These are phyloP conservation scores for Neonectria magnoliae DNA, from an alignment of 2,329 filamentous ascomycete species.

Conservation along the genomic window DNA sequence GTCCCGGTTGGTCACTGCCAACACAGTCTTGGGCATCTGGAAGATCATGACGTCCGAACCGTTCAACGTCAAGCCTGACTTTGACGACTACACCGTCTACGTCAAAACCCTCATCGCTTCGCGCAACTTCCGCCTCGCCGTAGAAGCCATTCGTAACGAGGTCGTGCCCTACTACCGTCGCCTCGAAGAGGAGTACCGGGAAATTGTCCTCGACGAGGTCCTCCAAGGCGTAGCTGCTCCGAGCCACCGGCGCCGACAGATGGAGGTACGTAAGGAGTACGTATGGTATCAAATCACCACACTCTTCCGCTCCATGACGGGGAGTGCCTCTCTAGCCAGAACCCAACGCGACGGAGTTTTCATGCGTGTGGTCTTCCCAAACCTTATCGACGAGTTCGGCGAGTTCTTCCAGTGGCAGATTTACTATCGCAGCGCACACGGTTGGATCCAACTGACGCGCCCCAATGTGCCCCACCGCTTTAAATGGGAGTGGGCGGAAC, in stretches of 20 bases:
- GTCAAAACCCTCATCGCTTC: constrained; percentile 52
- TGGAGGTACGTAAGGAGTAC: constrained; percentile 47
- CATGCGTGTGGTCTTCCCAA: constrained; percentile 39
- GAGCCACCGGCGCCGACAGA: constrained; percentile 41
- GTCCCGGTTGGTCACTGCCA: constrained; percentile 48
- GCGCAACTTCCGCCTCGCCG: constrained; percentile 43
- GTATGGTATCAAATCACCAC: constrained; percentile 44
- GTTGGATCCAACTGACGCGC: constrained; percentile 41
- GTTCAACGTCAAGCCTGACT: constrained; percentile 64
- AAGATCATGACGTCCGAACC: constrained; percentile 67
- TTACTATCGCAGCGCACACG: constrained; percentile 47
- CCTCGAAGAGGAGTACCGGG: constrained; percentile 39
- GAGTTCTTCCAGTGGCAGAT: constrained; percentile 47
- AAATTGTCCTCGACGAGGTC: constrained; percentile 47
- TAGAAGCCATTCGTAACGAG: constrained; percentile 52
- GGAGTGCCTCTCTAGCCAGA: constrained; percentile 34
- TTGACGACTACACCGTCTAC: constrained; percentile 63
- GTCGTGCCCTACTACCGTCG: constrained; percentile 52
- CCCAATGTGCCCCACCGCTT: constrained; percentile 35
- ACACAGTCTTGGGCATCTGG: constrained; percentile 65
- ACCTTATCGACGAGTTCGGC: constrained; percentile 47
- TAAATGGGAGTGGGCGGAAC: constrained; percentile 32
- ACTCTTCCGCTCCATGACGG: constrained; percentile 44
- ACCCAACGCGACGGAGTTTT: constrained; percentile 37
- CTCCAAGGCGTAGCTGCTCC: constrained; percentile 35